phyloP scores from a whole-genome alignment of 495 filamentous ascomycete genomes.

The Viridothelium virens region DNA sequence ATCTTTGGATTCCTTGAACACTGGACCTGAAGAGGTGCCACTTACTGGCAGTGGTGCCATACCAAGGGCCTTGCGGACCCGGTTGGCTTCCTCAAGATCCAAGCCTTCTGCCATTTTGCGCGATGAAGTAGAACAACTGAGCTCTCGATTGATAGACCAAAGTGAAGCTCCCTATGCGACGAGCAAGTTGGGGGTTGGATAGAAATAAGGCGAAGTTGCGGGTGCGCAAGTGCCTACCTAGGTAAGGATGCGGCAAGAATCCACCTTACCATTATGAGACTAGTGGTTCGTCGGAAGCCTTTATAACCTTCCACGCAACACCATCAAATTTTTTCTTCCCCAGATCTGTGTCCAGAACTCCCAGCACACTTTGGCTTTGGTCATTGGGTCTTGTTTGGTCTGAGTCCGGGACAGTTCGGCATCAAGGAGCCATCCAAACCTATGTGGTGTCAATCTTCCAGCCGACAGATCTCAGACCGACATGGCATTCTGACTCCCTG shows the following conservation, averaged over 20 bases:
- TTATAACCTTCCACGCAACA: conserved; percentile 15
- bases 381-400: conserved; percentile 41
- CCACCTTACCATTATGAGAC: background rate
- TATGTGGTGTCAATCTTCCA: conserved; percentile 75
- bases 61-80: conserved; percentile 79
- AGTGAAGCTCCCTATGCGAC: background rate
- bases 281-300: background rate
- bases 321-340: conserved; percentile 45
- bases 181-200: background rate
- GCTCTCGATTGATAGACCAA: background rate
- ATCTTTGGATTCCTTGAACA: conserved; percentile 50
- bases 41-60: conserved; percentile 85
- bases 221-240: no score
- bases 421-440: conserved; percentile 65
- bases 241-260: background rate
- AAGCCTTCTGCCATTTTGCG: conserved; percentile 71
- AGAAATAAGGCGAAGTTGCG: background rate
- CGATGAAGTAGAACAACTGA: background rate
- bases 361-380: conserved; percentile 40
- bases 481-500: conserved; percentile 39
- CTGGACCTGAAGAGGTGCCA: conserved; percentile 47
- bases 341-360: conserved; percentile 81
- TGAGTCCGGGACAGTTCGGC: conserved; percentile 78
- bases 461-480: conserved; percentile 90
- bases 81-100: conserved; percentile 90